phyloP scores from a whole-genome alignment of 352 stramenopile species.

The Blastocystis sp. region DNA sequence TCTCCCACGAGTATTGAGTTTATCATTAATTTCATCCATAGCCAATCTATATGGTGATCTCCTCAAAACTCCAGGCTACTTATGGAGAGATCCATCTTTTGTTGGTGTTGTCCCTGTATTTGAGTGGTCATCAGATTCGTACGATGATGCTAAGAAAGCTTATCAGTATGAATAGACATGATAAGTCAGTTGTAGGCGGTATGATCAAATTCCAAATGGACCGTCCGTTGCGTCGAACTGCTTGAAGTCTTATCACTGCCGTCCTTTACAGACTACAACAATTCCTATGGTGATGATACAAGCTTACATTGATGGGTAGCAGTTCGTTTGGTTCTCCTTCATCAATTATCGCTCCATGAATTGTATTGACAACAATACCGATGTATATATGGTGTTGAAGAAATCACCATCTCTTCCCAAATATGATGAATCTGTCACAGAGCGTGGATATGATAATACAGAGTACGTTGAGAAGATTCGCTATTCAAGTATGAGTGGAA shows the following conservation, averaged over 20 bases:
- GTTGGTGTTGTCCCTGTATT: slow-evolving; percentile 48
- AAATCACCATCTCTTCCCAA: background rate
- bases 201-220: background rate
- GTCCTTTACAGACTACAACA: slow-evolving; percentile 23
- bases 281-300: background rate
- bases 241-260: slow-evolving; percentile 22
- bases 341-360: slow-evolving; percentile 51
- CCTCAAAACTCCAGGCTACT: slow-evolving; percentile 12
- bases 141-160: background rate
- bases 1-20: slow-evolving; percentile 10
- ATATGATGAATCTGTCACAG: slow-evolving; percentile 39
- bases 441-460: slow-evolving; percentile 50
- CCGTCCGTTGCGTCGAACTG: background rate
- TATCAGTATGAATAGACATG: background rate
- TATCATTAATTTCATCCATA: background rate
- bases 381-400: slow-evolving; percentile 39
- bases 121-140: slow-evolving; percentile 12
- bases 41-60: slow-evolving; percentile 28
- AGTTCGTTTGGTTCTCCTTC: slow-evolving; percentile 59
- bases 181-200: background rate
- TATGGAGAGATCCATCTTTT: slow-evolving; percentile 36
- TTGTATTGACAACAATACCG: slow-evolving; percentile 11
- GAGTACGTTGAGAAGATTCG: slow-evolving; percentile 50
- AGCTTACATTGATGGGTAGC: background rate
- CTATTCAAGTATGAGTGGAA: background rate